phyloP scores from a whole-genome alignment of 768 basidiomycete genomes.

The Suillus lakei region DNA sequence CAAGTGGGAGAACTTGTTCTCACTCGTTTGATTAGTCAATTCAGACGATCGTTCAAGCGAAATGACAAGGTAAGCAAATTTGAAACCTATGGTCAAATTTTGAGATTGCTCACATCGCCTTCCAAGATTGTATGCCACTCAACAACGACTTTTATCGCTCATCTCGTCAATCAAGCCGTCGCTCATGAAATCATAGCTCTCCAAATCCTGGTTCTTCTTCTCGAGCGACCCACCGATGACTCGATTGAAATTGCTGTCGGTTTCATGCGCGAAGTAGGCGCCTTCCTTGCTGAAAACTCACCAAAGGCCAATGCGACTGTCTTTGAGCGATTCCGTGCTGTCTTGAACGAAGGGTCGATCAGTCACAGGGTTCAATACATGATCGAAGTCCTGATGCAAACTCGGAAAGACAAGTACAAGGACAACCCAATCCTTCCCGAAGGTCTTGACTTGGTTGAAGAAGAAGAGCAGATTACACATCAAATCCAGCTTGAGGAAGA shows the following conservation, averaged over 20 bases:
- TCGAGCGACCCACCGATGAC: conserved; percentile 96
- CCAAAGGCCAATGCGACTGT: conserved; percentile 95
- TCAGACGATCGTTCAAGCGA: conserved; percentile 91
- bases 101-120: background rate
- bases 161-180: conserved; percentile 92
- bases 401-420: conserved; percentile 98
- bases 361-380: conserved; percentile 98
- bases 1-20: conserved; percentile 94
- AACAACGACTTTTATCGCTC: conserved; percentile 87
- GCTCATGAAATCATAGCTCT: conserved; percentile 94
- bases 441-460: conserved; percentile 94
- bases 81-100: conserved; percentile 5
- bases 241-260: conserved; percentile 98
- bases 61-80: conserved; percentile 87
- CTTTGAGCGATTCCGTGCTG: conserved; percentile 95
- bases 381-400: conserved; percentile 99
- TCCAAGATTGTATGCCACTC: conserved; percentile 89
- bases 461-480: conserved; percentile 98
- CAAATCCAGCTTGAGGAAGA: conserved; percentile 92
- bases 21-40: conserved; percentile 91
- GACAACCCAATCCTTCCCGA: conserved; percentile 96
- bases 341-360: conserved; percentile 93
- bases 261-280: conserved; percentile 96
- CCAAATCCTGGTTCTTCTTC: conserved; percentile 92
- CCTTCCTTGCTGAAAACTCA: conserved; percentile 90